Base-by-base conservation (phyloP, 1,284 basidiomycete genomes). In the Cutaneotrichosporon curvatum region DNA sequence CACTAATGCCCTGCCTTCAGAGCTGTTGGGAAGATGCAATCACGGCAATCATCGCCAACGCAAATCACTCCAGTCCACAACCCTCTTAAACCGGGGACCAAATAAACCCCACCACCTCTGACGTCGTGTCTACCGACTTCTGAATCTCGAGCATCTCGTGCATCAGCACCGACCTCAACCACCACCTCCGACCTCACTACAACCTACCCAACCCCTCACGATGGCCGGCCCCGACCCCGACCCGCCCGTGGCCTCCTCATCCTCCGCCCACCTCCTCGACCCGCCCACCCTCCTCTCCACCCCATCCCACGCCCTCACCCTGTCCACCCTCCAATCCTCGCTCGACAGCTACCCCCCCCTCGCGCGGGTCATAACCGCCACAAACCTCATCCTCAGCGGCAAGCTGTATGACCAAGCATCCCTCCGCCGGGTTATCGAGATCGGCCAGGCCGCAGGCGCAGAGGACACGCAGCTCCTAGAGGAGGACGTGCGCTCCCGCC, bases 401-500 rank as follows among this genome's bases (percentile, higher is more conserved):
- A 35, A 41, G 19, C 10, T 55, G 9, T 37, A 40, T 21, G 52
- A 53, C 34, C 48, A 40, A 19, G 34, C 28, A 52, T 33, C 60
- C 44, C 15, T 69, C 56, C 43, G 67, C 42, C 19, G 64, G 50
- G 4, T 66, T 23, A 34, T 70, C 53, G 45, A 59, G 33, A 30
- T 60, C 41, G 55, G 61, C 10, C 55, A 60, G 20, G 45, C 47
- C n/a, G 51, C 50, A 4, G 51, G 48, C 4, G 21, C 44, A 12
- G 47, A 39, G 23, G 57, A 50, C 20, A 21, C 33, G 3, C n/a
- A 34, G 12, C 47, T 49, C 34, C 40, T 57, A 19, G 46, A 51
- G 34, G 53, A 45, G 34, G 48, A 55, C 20, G 42, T 55, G 31
- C 48, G 50, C 2, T 19, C 46, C 2, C 38, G 50, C 2, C 41